These are phyloP conservation scores for Spirogloea muscicola DNA, from an alignment of 139 green algal species.

Conservation along the genomic window DNA sequence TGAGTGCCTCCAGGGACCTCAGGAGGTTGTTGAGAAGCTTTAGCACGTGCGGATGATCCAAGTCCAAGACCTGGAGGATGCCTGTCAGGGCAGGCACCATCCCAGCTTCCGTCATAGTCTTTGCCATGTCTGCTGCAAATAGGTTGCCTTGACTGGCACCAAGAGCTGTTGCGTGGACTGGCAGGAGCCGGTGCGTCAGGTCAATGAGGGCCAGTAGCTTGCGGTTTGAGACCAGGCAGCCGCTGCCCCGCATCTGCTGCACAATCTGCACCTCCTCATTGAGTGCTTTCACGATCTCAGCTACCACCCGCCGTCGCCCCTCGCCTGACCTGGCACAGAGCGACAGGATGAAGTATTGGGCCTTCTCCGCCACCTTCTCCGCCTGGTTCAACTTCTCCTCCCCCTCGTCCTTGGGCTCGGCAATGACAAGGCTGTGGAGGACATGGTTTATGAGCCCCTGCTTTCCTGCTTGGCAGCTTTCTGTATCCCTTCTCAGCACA, in stretches of 20 bases:
- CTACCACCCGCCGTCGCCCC: conserved; percentile 68
- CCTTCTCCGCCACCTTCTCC: conserved; percentile 11
- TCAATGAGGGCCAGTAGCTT: conserved; percentile 22
- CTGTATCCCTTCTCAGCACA: conserved; percentile 72
- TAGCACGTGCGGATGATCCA: conserved; percentile 61
- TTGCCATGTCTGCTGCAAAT: conserved; percentile 64
- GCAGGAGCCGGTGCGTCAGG: conserved; percentile 20
- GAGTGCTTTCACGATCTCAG: conserved; percentile 67
- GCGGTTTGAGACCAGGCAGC: conserved; percentile 7
- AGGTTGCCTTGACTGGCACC: not conserved
- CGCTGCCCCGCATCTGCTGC: not conserved
- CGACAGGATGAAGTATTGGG: conserved; percentile 56
- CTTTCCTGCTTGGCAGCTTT: not conserved
- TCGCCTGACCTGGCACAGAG: conserved; percentile 75
- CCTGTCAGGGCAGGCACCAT: conserved; percentile 61
- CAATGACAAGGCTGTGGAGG: too few species aligned
- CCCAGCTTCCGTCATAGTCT: conserved; percentile 70
- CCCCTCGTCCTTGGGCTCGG: too few species aligned
- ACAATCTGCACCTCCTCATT: conserved; percentile 1
- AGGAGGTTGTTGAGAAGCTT: conserved; percentile 65
- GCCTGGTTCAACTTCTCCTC: too few species aligned
- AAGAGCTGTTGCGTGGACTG: not conserved
- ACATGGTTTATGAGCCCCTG: too few species aligned
- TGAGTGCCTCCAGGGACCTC: conserved; percentile 79
- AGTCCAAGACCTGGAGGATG: conserved; percentile 58